Evolutionary conservation across 2,329 filamentous ascomycete genomes (phyloP).

Genomic region (Cladosporium colombiae): DNA sequence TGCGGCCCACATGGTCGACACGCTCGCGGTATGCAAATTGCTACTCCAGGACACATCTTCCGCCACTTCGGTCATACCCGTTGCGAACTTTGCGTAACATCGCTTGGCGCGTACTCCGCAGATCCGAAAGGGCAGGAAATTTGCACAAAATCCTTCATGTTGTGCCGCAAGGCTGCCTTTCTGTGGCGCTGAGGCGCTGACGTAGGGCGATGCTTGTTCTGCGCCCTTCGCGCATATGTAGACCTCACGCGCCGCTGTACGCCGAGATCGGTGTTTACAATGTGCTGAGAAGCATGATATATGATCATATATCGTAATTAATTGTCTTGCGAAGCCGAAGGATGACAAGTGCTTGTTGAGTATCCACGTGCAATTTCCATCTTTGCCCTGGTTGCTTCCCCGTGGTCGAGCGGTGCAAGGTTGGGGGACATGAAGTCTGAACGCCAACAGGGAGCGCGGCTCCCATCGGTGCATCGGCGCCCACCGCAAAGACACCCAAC

Average conservation of each 20-base stretch:
- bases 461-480: not conserved
- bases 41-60: slow-evolving; percentile 1
- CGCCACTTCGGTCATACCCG: slow-evolving; percentile 4
- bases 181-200: not conserved
- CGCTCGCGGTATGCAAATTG: not conserved
- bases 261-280: not conserved
- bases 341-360: not conserved
- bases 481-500: slow-evolving; percentile 7
- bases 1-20: slow-evolving; percentile 8
- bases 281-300: not conserved
- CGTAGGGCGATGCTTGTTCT: slow-evolving; percentile 8
- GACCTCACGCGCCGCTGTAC: not conserved
- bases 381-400: slow-evolving; percentile 5
- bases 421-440: not conserved
- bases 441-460: slow-evolving; percentile 1
- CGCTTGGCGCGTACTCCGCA: not conserved
- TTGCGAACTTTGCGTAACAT: not conserved
- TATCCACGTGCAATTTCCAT: not conserved
- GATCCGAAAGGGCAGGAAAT: not conserved
- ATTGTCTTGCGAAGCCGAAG: not conserved
- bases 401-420: not conserved
- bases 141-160: not conserved
- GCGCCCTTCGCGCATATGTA: not conserved
- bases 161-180: not conserved
- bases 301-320: too few relatives aligned